Base-by-base conservation (phyloP, 2,329 filamentous ascomycete species). In the Aspergillus candidus region DNA sequence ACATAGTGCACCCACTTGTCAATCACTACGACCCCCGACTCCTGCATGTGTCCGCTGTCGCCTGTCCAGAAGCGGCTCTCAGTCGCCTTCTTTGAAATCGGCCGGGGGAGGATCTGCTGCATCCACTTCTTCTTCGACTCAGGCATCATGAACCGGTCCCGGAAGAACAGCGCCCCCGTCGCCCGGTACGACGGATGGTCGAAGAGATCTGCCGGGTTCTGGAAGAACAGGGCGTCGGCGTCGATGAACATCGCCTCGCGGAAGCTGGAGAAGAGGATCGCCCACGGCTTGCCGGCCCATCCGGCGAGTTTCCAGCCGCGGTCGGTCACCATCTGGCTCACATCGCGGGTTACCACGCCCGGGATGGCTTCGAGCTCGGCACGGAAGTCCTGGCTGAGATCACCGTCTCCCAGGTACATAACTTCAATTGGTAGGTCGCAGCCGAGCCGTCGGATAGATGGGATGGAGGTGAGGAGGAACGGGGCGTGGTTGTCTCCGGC, bases 231-330 rank as follows among this genome's bases (percentile, higher is more conserved):
- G 6, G 65, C 63, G 46, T 73, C 72, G 0, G 71, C 71, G 44
- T 73, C 71, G 47, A 74, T 70, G 48, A 74, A 70, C 33, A 73
- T 69, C 41, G 65, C 66, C 51, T 74, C 70, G 4, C 69, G 68
- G 56, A 73, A 74, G 27, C 67, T 71, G 2, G 70, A 72, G 46
- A 72, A 53, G 4, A 74, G 55, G 18, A 72, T 71, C 1, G 71
- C 71, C 36, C 70, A 73, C 1, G 72, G 70, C 48, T 74, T 74
- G 15, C 65, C 68, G 0, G 71, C 71, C 70, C 70, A 73, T 4
- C 71, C 71, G 8, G 60, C 63, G 32, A 73, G 53, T 30, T 59
- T 61, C 71, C 71, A 74, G 14, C 70, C 70, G 15, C 60, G 56
- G 32, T 72, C 69, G 32, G 68, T 61, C 7, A 73, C 63, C 69